Base-by-base conservation (phyloP, 1,139 yeast species). In the Scheffersomyces cryptocercus region DNA sequence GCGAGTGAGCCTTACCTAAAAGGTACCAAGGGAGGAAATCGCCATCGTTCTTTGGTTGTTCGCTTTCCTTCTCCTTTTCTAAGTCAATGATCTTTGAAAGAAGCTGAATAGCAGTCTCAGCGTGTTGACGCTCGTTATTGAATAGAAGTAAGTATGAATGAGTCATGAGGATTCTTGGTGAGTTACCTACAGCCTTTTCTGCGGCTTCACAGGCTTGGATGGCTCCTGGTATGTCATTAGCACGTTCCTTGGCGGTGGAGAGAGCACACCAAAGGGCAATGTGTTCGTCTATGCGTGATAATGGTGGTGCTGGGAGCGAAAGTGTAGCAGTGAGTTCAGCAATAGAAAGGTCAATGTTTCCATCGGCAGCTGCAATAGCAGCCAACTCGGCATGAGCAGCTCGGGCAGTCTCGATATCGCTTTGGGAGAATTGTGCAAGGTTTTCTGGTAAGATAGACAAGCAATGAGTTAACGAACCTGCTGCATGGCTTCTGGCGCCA, bases 11-110 rank as follows among this genome's bases (percentile, higher is more conserved):
- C 48, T 72, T 71, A 2, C 85, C 83, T 35, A 81, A 56, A n/a
- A 81, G 64, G 47, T 77, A 79, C 77, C 81, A 77, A 0, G 85
- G 84, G 40, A 82, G 64, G 49, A 80, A 81, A 49, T 79, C 82
- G 9, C 73, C 70, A 7, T 67, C 69, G 30, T 53, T 38, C 38
- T 50, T 51, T 1, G 58, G 47, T 13, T 52, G 36, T n/a, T 48
- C 54, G 30, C 51, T 49, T 9, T 54, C 58, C 40, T 49, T 51
- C 35, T 62, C 61, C 44, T 55, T 44, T 39, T 65, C 68, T 45
- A 66, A 51, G 42, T 59, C 64, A 10, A 71, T 60, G 33, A 72
- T 69, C 38, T 65, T 65, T 30, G 65, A 60, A 28, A 79, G 56
- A 16, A 77, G 52, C 3, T 52, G 49, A 29, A 76, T 68, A 0